Conservation (phyloP, 495 filamentous ascomycete genomes). For the Lasiosphaeria miniovina region DNA sequence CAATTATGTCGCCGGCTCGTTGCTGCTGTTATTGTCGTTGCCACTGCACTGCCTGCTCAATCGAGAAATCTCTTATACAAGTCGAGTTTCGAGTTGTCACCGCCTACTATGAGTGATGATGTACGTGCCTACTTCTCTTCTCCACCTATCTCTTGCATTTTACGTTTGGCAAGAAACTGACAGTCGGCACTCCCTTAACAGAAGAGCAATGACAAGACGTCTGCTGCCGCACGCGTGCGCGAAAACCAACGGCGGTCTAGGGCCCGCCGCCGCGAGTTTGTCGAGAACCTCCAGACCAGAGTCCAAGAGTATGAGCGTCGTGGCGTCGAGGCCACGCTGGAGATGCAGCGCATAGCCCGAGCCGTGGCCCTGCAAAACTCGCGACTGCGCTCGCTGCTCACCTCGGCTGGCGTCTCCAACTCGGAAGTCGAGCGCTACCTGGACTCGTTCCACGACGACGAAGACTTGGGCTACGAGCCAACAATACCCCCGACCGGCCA, state of each 20-base stretch:
- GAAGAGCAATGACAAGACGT: not conserved
- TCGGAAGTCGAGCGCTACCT: conserved; percentile 22
- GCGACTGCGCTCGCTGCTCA: conserved; percentile 45
- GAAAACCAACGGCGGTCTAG: conserved; percentile 68
- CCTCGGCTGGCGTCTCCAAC: conserved; percentile 16
- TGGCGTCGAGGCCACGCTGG: conserved; percentile 49
- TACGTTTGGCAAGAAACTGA: too few relatives aligned
- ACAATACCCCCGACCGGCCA: not conserved
- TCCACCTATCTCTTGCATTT: too few relatives aligned
- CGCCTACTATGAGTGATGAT: too few relatives aligned
- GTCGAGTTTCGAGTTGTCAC: too few relatives aligned
- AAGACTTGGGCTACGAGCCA: conserved; percentile 2
- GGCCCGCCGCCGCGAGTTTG: conserved; percentile 60
- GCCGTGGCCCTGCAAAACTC: conserved; percentile 51
- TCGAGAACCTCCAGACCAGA: conserved; percentile 56
- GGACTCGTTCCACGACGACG: not conserved
- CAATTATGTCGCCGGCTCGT: not conserved
- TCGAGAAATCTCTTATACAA: too few relatives aligned
- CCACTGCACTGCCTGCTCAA: too few relatives aligned
- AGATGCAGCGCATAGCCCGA: conserved; percentile 54
- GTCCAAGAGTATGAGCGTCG: conserved; percentile 47
- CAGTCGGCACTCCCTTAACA: not conserved
- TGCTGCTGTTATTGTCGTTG: too few relatives aligned
- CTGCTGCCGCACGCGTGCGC: conserved; percentile 27
- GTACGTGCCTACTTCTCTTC: too few relatives aligned